phyloP scores from a whole-genome alignment of 169 alveolate genomes.

The Eimeria sp. region DNA sequence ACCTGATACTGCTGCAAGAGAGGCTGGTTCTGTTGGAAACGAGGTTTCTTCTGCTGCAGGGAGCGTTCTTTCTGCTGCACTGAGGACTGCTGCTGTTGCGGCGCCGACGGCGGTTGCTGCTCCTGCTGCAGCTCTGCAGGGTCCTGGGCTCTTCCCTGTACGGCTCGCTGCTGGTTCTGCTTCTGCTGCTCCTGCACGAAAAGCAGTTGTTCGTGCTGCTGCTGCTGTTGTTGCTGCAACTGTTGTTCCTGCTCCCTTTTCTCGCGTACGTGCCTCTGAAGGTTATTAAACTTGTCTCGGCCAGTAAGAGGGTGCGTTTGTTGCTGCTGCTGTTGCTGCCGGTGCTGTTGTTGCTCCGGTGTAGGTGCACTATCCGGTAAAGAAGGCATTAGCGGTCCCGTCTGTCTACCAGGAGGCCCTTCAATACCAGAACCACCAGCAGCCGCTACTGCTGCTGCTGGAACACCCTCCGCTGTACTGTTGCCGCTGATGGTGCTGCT shows the following conservation, averaged over 20 bases:
- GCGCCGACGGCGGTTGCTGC: neutral
- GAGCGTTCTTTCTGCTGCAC: neutral
- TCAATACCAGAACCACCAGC: neutral
- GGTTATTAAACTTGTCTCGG: constrained; percentile 13
- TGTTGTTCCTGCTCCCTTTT: constrained; percentile 20
- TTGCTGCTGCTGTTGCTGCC: neutral
- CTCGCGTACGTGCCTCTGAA: constrained; percentile 31
- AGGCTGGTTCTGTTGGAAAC: constrained; percentile 13
- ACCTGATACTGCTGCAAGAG: constrained; percentile 12
- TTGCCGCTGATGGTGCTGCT: constrained; percentile 9
- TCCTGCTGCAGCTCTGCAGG: neutral
- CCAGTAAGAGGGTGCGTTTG: constrained; percentile 18
- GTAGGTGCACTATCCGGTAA: neutral
- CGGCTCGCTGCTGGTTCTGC: neutral
- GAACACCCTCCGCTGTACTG: neutral
- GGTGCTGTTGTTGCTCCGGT: neutral
- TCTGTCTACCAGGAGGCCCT: neutral
- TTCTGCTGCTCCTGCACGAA: neutral
- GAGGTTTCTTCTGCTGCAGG: neutral
- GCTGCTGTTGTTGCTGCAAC: constrained; percentile 22
- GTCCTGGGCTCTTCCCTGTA: neutral
- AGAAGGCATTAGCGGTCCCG: neutral
- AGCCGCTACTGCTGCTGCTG: neutral
- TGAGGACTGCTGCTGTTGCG: neutral
- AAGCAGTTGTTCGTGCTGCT: neutral